Base-by-base conservation (phyloP, 331 rosid genomes). In the Dryas integrifolia region DNA sequence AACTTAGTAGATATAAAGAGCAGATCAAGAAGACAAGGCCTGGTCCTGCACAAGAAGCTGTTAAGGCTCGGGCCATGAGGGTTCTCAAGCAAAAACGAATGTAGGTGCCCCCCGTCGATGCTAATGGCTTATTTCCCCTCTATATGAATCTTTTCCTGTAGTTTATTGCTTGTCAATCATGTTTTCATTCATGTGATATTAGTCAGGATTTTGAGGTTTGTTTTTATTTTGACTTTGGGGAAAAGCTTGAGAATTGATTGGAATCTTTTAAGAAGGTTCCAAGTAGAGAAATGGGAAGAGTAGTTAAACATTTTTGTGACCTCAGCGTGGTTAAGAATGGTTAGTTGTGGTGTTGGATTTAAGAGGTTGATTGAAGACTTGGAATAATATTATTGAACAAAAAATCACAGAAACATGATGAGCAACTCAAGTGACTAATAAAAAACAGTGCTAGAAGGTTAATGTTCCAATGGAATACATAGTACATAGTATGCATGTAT, bases 21-120 rank as follows among this genome's bases (percentile, higher is more conserved):
- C 98, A 95, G 84, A 80, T 95, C 56, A 91, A 91, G 91, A 91
- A 87, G 86, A 91, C 97, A 43, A 91, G 97, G 78, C 96, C 98
- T 21, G 98, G 98, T 75, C 96, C 96, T 63, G 88, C 93, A 9
- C 97, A 85, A 74, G 97, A 95, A 74, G 98, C 92, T 68, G 52
- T 95, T 57, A 95, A 95, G 83, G 85, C 97, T 67, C 86, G 96
- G 76, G 97, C 98, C 39, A 89, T 95, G 98, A 87, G 96, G 68
- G 93, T 91, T 83, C 92, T 95, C 74, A 95, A 95, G 89, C 98
- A 95, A 72, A 95, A 95, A 76, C 72, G 90, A 87, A 89, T 94
- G 98, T 93, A 70, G 40, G 89, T 82, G 38, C 21, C 38, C 67
- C 6, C 55, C 75, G 58, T 59, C 59, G 40, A 55, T 59, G 69